phyloP scores from a whole-genome alignment of 1,139 yeast species.

The Yamadazyma conglobata region DNA sequence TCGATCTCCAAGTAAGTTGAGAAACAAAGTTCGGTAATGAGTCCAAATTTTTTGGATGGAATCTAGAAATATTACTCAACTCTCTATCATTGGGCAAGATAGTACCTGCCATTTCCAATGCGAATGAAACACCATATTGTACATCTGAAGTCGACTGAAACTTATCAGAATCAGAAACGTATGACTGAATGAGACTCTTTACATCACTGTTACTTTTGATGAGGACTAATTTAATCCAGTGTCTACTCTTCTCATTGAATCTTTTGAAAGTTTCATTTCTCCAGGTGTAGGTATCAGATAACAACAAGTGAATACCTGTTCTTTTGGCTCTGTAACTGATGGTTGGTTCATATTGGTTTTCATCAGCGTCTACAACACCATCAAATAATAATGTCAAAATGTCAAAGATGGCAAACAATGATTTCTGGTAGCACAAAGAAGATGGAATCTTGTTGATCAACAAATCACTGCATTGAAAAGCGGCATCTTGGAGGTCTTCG shows the following conservation, averaged over 20 bases:
- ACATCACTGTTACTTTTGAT: slow-evolving; percentile 65
- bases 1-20: slow-evolving; percentile 73
- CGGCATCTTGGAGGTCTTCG: slow-evolving; percentile 71
- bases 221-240: slow-evolving; percentile 62
- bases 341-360: slow-evolving; percentile 76
- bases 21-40: slow-evolving; percentile 73
- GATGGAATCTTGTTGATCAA: slow-evolving; percentile 74
- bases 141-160: slow-evolving; percentile 35
- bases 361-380: slow-evolving; percentile 82
- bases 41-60: slow-evolving; percentile 37
- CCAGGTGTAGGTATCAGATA: slow-evolving; percentile 80
- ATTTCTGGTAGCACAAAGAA: slow-evolving; percentile 67
- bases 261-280: slow-evolving; percentile 64
- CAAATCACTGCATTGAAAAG: slow-evolving; percentile 73
- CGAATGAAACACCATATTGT: slow-evolving; percentile 83
- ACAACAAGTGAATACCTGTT: slow-evolving; percentile 55
- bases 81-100: slow-evolving; percentile 66
- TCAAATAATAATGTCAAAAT: slow-evolving; percentile 73
- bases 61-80: slow-evolving; percentile 30
- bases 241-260: slow-evolving; percentile 55
- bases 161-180: slow-evolving; percentile 52
- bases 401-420: slow-evolving; percentile 78
- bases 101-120: slow-evolving; percentile 80
- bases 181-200: slow-evolving; percentile 70
- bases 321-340: slow-evolving; percentile 60